Base-by-base conservation (phyloP, 345 rosid species). In the Capsella bursapastoris region DNA sequence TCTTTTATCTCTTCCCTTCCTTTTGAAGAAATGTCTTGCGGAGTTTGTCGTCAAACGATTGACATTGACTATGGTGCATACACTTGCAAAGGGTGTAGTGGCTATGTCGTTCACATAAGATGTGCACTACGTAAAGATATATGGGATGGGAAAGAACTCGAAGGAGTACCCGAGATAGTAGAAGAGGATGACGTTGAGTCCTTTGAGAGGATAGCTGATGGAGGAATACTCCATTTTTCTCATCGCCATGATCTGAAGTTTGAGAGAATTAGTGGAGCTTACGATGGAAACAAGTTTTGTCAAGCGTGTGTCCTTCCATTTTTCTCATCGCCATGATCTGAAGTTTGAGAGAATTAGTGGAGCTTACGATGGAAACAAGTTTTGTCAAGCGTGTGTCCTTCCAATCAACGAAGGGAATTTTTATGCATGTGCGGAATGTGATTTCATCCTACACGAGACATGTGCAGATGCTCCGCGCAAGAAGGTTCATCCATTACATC, bases 361-460 rank as follows among this genome's bases (percentile, higher is more conserved):
- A 49, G 28, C 40, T 8, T 11, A 22, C 47, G 73, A 64, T 0
- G 8, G 2, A 6, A 31, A 40, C 6, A 41, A 25, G 7, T 40
- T 40, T 41, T 61, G 66, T 8, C 50, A 61, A 61, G 66, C 49
- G 12, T 41, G 66, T 13, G 3, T 3, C 35, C 66, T 61, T 25
- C 41, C 41, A 5, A 15, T 64, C 29, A 5, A 64, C 56, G 41
- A 47, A 4, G 29, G 13, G 0, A 10, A 22, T 1, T 47, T 9
- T 3, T 64, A 64, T 25, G 16, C 4, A 18, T 59, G 64, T 59
- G 48, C 11, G 27, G n/a, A 64, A 64, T 45, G 55, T 64, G 11
- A 34, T 18, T 64, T 64, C 31, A 32, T 64, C 16, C 44, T 64
- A 15, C 57, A 64, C 0, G 69, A 64, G 48, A 32, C 7, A 32